phyloP scores from a whole-genome alignment of 805 yeast species.

The Cyberlindnera veronae region DNA sequence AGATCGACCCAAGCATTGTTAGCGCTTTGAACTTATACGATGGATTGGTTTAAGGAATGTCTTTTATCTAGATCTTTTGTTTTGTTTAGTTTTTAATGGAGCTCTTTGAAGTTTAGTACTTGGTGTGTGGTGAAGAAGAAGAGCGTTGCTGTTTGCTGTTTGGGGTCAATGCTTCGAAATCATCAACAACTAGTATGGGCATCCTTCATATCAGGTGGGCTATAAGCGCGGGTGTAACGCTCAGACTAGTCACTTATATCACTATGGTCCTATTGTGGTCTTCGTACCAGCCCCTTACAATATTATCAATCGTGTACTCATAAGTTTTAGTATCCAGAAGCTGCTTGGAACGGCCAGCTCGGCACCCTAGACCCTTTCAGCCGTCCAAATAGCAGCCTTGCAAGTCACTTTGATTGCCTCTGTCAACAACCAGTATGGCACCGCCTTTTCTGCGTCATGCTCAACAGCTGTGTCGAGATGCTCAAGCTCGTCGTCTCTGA shows the following conservation, averaged over 20 bases:
- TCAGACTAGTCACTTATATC: no score
- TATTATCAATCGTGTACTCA: neutral
- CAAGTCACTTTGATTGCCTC: constrained; percentile 84
- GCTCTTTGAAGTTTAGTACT: neutral
- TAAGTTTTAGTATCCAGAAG: neutral
- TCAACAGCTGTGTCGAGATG: constrained; percentile 92
- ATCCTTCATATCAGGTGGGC: no score
- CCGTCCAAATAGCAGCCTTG: constrained; percentile 85
- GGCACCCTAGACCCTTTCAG: constrained; percentile 73
- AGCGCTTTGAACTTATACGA: constrained; percentile 77
- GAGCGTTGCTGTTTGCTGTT: no score
- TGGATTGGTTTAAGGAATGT: constrained; percentile 55
- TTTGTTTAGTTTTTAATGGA: neutral
- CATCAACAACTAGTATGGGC: no score
- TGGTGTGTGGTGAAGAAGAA: no score
- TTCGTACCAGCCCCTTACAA: no score
- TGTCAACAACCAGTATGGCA: constrained; percentile 85
- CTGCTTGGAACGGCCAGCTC: neutral
- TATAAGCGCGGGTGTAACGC: no score
- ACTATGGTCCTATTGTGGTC: no score
- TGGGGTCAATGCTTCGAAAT: no score
- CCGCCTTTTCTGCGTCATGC: constrained; percentile 88
- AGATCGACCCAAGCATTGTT: constrained; percentile 71
- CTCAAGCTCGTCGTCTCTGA: constrained; percentile 93
- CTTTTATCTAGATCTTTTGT: neutral